Evolutionary conservation across 768 basidiomycete genomes (phyloP).

Genomic region (Dioszegia aurantiaca): DNA sequence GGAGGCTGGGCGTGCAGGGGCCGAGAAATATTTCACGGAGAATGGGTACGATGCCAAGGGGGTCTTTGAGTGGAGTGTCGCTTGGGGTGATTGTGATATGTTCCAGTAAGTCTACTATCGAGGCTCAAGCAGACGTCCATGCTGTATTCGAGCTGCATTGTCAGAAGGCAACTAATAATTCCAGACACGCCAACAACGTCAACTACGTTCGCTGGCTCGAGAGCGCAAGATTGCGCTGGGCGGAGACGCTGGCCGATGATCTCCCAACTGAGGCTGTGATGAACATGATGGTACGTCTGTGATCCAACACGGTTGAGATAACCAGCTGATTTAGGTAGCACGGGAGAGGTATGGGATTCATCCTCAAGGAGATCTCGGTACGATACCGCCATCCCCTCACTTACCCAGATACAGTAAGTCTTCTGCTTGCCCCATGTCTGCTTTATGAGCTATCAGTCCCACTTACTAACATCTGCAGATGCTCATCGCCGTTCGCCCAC

Average conservation of each 20-base stretch:
- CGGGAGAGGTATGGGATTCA: conserved; percentile 40
- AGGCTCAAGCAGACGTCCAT: too few relatives aligned
- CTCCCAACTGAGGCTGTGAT: conserved; percentile 22
- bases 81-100: conserved; percentile 47
- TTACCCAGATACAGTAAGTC: conserved; percentile 42
- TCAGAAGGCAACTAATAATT: too few relatives aligned
- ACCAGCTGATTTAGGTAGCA: conserved; percentile 19
- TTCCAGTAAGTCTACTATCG: conserved; percentile 36
- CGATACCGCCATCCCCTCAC: conserved; percentile 39
- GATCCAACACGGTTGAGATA: neutral
- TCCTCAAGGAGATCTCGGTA: conserved; percentile 40
- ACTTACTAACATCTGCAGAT: conserved; percentile 19
- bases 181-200: conserved; percentile 46
- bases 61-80: conserved; percentile 39
- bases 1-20: conserved; percentile 9
- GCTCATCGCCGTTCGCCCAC: conserved; percentile 32
- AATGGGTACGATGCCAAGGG: conserved; percentile 31
- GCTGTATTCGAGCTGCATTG: too few relatives aligned
- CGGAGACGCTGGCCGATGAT: conserved; percentile 26
- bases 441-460: neutral
- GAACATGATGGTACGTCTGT: conserved; percentile 32
- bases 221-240: conserved; percentile 37
- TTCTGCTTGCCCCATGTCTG: neutral
- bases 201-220: conserved; percentile 40
- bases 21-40: conserved; percentile 23